Evolutionary conservation across 2,329 filamentous ascomycete genomes (phyloP), one percentile per base, ranked within the genome.

Genomic region (Fonsecaea multimorphosa): DNA sequence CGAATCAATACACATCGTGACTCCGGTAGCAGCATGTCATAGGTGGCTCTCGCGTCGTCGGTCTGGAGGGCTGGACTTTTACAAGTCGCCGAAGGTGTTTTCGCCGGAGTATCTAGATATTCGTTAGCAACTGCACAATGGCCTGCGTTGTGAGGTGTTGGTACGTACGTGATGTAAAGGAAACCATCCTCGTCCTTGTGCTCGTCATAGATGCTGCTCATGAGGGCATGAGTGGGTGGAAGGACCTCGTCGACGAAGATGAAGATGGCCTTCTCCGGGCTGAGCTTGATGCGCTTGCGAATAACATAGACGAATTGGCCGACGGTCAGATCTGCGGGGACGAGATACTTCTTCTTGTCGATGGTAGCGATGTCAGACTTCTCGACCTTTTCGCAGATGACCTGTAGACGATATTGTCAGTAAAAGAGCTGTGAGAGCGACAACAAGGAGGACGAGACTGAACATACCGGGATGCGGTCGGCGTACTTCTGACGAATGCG

Each of bases 231-330:
- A 8, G 95, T 98, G 2, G 95, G 95, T 58, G 95, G 95, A 63
- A 99, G 87, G 58, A 97, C 94, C 83, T 98, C 95, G 79, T 98
- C 94, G 77, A 99, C 95, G 83, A 98, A 99, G 86, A 99, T 98
- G 87, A 99, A 99, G 84, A 99, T 99, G 78, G 95, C 95, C 87
- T 99, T 99, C 85, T 99, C 95, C 34, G 95, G 95, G 62, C 93
- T 97, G 73, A 99, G 87, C 92, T 99, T 99, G 84, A 99, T 99
- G 77, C 95, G 91, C 88, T 99, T 99, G 80, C 95, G 93, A 83
- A 99, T 99, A 72, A 99, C 95, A 82, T 99, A 99, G 83, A 99
- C 95, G 79, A 99, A 97, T 89, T 99, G 95, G 75, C 95, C 95
- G 70, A 99, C 95, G 70, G 95, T 99, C 77, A 99, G 88, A 78